A percentile compares a stretch with the other conserved stretches of the same genome.
Conservation (phyloP, 805 yeast species). For the Candida ortonii region DNA sequence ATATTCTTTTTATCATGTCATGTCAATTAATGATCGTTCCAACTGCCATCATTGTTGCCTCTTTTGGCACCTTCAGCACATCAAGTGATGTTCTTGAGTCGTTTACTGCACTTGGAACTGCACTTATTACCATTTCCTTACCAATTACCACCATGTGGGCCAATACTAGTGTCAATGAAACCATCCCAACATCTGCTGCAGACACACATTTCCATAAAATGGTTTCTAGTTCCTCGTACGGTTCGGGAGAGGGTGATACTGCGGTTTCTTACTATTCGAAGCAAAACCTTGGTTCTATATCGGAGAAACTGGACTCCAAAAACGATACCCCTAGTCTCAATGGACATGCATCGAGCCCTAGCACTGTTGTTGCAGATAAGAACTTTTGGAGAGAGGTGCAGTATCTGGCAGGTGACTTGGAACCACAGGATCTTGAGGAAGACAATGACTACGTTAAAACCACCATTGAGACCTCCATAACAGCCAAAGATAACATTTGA, state of each 20-base stretch:
- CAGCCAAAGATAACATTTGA: not conserved
- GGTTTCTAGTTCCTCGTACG: conserved; percentile 11
- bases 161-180: conserved; percentile 52
- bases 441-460: conserved; percentile 16
- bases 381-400: conserved; percentile 33
- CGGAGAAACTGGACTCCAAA: conserved; percentile 16
- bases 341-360: conserved; percentile 14
- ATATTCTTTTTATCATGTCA: conserved; percentile 75
- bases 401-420: conserved; percentile 28
- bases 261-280: conserved; percentile 12
- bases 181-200: conserved; percentile 39
- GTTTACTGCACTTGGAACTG: conserved; percentile 51
- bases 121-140: conserved; percentile 66
- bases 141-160: conserved; percentile 94
- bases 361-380: conserved; percentile 20
- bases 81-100: conserved; percentile 34
- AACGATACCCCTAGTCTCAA: conserved; percentile 11
- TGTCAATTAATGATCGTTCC: conserved; percentile 82
- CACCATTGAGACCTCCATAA: conserved; percentile 18
- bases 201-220: conserved; percentile 24
- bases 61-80: conserved; percentile 39
- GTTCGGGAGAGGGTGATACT: conserved; percentile 12
- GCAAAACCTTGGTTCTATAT: conserved; percentile 3
- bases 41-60: conserved; percentile 59
- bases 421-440: conserved; percentile 22